These are phyloP conservation scores for Kurtzmaniella fragi DNA, from an alignment of 805 yeast species.

Conservation along the genomic window DNA sequence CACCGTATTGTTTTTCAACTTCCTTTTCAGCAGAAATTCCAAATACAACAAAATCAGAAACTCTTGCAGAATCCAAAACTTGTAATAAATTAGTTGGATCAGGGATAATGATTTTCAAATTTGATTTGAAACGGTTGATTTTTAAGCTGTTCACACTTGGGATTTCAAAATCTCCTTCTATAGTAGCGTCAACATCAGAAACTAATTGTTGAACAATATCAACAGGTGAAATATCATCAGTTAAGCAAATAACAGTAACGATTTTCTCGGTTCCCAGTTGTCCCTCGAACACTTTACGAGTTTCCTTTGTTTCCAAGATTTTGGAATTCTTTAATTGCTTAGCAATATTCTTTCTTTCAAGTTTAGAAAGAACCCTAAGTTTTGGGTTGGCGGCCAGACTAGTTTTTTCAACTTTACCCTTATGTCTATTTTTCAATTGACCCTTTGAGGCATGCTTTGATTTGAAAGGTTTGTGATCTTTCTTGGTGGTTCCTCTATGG, in stretches of 20 bases:
- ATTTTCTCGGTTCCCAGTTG: conserved; percentile 76
- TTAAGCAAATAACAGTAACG: conserved; percentile 74
- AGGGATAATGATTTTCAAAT: conserved; percentile 69
- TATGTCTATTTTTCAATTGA: conserved; percentile 69
- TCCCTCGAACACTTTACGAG: conserved; percentile 75
- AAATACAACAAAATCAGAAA: conserved; percentile 84
- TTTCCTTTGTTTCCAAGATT: conserved; percentile 52
- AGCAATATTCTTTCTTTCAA: conserved; percentile 72
- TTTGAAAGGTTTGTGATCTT: conserved; percentile 85
- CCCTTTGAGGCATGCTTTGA: conserved; percentile 89
- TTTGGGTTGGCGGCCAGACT: conserved; percentile 27
- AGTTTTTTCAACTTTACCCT: conserved; percentile 82
- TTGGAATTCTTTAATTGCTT: conserved; percentile 75
- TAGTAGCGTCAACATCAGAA: conserved; percentile 19
- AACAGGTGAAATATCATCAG: conserved; percentile 58
- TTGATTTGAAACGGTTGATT: conserved; percentile 67
- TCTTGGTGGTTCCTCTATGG: conserved; percentile 80
- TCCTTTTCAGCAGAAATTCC: conserved; percentile 86
- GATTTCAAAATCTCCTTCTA: conserved; percentile 15
- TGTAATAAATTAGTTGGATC: conserved; percentile 60
- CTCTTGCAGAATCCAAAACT: conserved; percentile 79
- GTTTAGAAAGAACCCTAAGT: conserved; percentile 36
- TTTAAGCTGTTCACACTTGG: conserved; percentile 51
- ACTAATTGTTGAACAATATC: conserved; percentile 52
- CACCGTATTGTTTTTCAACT: conserved; percentile 76